Evolutionary conservation across 192 early-diverging fungal species (phyloP).

Genomic region (Coemansia sp.): DNA sequence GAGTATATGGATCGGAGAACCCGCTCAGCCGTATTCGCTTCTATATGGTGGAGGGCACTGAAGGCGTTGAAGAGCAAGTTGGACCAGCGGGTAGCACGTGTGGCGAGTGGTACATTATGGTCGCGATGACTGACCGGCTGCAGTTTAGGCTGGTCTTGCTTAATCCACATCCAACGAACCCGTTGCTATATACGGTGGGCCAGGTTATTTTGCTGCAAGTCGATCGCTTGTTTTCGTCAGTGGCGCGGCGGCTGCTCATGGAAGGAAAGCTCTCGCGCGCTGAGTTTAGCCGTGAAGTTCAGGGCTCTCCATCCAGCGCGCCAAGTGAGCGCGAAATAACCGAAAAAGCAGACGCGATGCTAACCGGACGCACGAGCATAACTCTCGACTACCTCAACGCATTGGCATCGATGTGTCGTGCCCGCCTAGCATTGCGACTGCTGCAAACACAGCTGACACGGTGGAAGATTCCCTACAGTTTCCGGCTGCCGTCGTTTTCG

Average conservation of each 20-base stretch:
- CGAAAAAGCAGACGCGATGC: slow-evolving; percentile 39
- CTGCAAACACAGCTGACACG: slow-evolving; percentile 49
- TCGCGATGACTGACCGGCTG: slow-evolving; percentile 49
- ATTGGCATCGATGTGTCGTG: slow-evolving; percentile 40
- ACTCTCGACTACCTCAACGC: slow-evolving; percentile 52
- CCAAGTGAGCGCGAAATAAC: slow-evolving; percentile 31
- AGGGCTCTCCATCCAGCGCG: neutral
- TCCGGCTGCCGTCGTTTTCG: slow-evolving; percentile 51
- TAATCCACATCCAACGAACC: slow-evolving; percentile 27
- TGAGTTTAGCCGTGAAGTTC: slow-evolving; percentile 1
- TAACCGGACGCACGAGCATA: slow-evolving; percentile 46
- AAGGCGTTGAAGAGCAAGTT: slow-evolving; percentile 38
- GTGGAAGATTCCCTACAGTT: slow-evolving; percentile 46
- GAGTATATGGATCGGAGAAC: slow-evolving; percentile 27
- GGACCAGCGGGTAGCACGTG: slow-evolving; percentile 7
- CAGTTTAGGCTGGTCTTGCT: slow-evolving; percentile 48
- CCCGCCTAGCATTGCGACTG: slow-evolving; percentile 45
- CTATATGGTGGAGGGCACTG: slow-evolving; percentile 51
- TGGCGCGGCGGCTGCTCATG: slow-evolving; percentile 34
- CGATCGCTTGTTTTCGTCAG: slow-evolving; percentile 49
- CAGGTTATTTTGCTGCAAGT: slow-evolving; percentile 49
- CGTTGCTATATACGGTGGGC: slow-evolving; percentile 30
- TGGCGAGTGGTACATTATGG: slow-evolving; percentile 54
- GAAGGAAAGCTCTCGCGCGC: slow-evolving; percentile 16
- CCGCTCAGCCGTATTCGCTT: slow-evolving; percentile 41